Conservation (phyloP, 768 basidiomycete species). For the Macrolepiota dolichaula region DNA sequence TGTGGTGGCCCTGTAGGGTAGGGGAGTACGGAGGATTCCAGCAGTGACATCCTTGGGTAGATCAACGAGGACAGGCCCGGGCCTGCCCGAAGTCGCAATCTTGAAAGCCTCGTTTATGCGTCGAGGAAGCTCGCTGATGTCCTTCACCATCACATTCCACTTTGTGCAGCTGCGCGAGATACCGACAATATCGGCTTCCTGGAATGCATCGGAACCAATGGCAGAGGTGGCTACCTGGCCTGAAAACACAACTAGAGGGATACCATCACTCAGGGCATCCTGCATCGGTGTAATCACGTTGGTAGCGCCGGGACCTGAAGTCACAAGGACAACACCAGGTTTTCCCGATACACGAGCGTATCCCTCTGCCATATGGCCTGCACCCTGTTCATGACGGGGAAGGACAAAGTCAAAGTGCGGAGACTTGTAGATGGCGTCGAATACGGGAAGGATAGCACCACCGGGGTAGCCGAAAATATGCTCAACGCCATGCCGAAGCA, state of each 20-base stretch:
- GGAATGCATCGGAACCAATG: slow-evolving; percentile 99
- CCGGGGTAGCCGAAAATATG: slow-evolving; percentile 98
- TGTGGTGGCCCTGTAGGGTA: slow-evolving; percentile 83
- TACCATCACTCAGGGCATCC: slow-evolving; percentile 91
- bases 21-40: slow-evolving; percentile 77
- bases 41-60: slow-evolving; percentile 99
- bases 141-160: slow-evolving; percentile 99
- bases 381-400: slow-evolving; percentile 96
- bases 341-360: slow-evolving; percentile 97
- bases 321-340: slow-evolving; percentile 96
- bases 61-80: slow-evolving; percentile 97
- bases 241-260: slow-evolving; percentile 92
- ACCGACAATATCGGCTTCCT: slow-evolving; percentile 95
- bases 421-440: slow-evolving; percentile 98
- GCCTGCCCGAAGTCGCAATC: slow-evolving; percentile 95
- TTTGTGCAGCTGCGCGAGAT: slow-evolving; percentile 98
- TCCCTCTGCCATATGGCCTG: slow-evolving; percentile 98
- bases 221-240: slow-evolving; percentile 99
- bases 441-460: slow-evolving; percentile 98
- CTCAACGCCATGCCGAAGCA: slow-evolving; percentile 94
- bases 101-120: slow-evolving; percentile 99
- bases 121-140: slow-evolving; percentile 89
- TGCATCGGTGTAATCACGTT: slow-evolving; percentile 99
- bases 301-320: slow-evolving; percentile 96
- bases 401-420: slow-evolving; percentile 93